Evolutionary conservation across 2,329 filamentous ascomycete species (phyloP).

Genomic region (Mariannaea sp.): DNA sequence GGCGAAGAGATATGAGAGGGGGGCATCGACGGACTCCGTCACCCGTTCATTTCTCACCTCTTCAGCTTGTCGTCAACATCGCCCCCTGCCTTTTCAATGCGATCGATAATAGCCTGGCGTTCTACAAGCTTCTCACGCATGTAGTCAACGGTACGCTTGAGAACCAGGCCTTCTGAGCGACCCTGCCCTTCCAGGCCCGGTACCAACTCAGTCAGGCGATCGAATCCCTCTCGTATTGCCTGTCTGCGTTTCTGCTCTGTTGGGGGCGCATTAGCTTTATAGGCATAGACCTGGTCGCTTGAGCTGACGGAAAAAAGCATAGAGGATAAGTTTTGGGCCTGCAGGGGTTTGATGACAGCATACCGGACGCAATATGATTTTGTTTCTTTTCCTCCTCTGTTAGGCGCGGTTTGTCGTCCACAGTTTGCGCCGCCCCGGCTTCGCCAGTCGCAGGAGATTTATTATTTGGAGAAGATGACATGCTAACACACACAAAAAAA

Average conservation of each 20-base stretch:
- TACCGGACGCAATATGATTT: conserved; percentile 60
- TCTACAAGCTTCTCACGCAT: conserved; percentile 65
- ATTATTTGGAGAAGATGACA: conserved; percentile 40
- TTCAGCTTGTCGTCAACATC: conserved; percentile 55
- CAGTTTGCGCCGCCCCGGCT: conserved; percentile 26
- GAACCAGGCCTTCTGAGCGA: conserved; percentile 82
- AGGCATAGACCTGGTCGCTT: too few species aligned
- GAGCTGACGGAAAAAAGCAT: not conserved
- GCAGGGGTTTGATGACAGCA: conserved; percentile 10
- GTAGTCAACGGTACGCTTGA: conserved; percentile 71
- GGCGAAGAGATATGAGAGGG: conserved; percentile 7
- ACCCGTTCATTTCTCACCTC: conserved; percentile 41
- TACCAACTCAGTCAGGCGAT: conserved; percentile 77
- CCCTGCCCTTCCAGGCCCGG: conserved; percentile 83
- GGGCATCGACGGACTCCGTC: not conserved
- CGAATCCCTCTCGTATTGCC: conserved; percentile 83
- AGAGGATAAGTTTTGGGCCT: not conserved
- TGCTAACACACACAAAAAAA: not conserved
- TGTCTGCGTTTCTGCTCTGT: conserved; percentile 53
- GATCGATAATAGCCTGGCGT: conserved; percentile 60
- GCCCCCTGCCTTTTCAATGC: conserved; percentile 63
- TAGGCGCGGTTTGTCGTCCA: conserved; percentile 56
- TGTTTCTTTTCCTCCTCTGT: conserved; percentile 61
- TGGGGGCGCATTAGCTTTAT: conserved; percentile 19
- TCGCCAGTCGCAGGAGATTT: conserved; percentile 35